phyloP scores from a whole-genome alignment of 2,329 filamentous ascomycete genomes.

The Whalleya microplaca region DNA sequence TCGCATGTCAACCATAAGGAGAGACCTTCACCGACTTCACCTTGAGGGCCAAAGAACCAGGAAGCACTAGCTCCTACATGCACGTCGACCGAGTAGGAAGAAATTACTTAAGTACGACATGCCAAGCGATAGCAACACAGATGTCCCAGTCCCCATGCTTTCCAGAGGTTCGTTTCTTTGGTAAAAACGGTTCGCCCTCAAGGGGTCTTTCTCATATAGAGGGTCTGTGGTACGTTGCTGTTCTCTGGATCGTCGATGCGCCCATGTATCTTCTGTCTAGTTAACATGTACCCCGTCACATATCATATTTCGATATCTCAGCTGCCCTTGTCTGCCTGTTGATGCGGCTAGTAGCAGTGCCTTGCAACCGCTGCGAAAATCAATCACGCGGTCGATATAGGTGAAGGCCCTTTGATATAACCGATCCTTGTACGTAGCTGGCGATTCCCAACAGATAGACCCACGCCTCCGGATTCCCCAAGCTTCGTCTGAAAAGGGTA shows the following conservation, averaged over 20 bases:
- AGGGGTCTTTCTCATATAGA: slow-evolving; percentile 19
- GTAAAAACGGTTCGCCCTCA: slow-evolving; percentile 10
- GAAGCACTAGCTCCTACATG: slow-evolving; percentile 25
- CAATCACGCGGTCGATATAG: neutral
- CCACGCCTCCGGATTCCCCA: slow-evolving; percentile 9
- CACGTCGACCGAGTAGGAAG: slow-evolving; percentile 29
- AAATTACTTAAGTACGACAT: slow-evolving; percentile 26
- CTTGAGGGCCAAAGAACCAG: slow-evolving; percentile 19
- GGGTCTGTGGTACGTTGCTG: slow-evolving; percentile 23
- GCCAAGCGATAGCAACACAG: slow-evolving; percentile 28
- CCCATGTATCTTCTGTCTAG: slow-evolving; percentile 24
- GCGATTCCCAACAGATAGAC: slow-evolving; percentile 3
- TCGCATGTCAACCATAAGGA: slow-evolving; percentile 9
- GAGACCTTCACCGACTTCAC: slow-evolving; percentile 25
- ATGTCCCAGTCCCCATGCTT: slow-evolving; percentile 18
- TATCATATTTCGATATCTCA: slow-evolving; percentile 31
- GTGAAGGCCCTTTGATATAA: neutral
- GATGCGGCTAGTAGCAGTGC: slow-evolving; percentile 3
- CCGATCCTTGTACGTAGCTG: neutral
- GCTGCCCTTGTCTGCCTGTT: slow-evolving; percentile 20
- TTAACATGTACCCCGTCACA: slow-evolving; percentile 23
- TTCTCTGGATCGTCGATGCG: slow-evolving; percentile 28
- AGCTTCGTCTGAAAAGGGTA: slow-evolving; percentile 12
- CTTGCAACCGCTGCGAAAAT: neutral
- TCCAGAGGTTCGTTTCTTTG: slow-evolving; percentile 16